Evolutionary conservation across 768 basidiomycete species (phyloP).

Genomic region (Postia placenta): DNA sequence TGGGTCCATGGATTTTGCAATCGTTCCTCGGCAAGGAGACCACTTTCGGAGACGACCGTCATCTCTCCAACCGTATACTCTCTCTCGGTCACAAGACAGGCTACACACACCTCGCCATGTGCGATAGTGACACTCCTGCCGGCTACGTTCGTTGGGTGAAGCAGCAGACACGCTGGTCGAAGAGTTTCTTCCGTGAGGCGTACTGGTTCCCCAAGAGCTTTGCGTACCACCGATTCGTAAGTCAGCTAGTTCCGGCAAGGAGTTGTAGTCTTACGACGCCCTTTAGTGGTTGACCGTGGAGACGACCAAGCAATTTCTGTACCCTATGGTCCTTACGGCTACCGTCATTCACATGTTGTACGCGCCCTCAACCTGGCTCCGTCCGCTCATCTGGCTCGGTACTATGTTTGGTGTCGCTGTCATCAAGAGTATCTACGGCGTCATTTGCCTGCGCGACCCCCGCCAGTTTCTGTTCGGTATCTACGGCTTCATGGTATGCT

Average conservation of each 20-base stretch:
- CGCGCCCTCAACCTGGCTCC: slow-evolving; percentile 9
- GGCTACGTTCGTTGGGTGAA: slow-evolving; percentile 20
- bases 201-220: slow-evolving; percentile 18
- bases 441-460: slow-evolving; percentile 13
- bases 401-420: slow-evolving; percentile 18
- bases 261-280: neutral
- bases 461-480: slow-evolving; percentile 13
- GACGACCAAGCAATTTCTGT: slow-evolving; percentile 17
- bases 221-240: slow-evolving; percentile 10
- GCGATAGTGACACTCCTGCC: slow-evolving; percentile 17
- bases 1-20: slow-evolving; percentile 13
- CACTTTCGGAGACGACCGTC: slow-evolving; percentile 9
- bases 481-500: slow-evolving; percentile 13
- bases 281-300: slow-evolving; percentile 16
- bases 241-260: slow-evolving; percentile 2
- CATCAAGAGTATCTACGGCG: slow-evolving; percentile 17
- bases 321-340: slow-evolving; percentile 17
- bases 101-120: slow-evolving; percentile 15
- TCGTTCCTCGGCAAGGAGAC: slow-evolving; percentile 10
- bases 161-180: slow-evolving; percentile 21
- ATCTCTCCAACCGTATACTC: slow-evolving; percentile 10
- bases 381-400: slow-evolving; percentile 14
- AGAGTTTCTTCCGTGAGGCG: slow-evolving; percentile 18
- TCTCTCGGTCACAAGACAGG: slow-evolving; percentile 14
- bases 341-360: slow-evolving; percentile 16